phyloP scores from a whole-genome alignment of 805 yeast species.

The Saturnispora galanensis region DNA sequence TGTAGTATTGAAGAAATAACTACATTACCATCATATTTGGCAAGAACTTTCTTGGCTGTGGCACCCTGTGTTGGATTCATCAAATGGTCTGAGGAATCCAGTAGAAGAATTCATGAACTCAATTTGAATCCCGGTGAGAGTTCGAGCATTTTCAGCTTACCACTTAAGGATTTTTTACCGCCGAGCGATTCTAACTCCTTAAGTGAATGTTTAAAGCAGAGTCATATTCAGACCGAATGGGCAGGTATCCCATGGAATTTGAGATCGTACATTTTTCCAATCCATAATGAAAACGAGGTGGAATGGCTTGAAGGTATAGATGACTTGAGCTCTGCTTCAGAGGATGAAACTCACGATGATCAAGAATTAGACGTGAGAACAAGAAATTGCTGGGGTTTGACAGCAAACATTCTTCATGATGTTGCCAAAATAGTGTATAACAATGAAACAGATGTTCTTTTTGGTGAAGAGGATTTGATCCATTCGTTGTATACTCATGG shows the following conservation, averaged over 20 bases:
- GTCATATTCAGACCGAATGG: slow-evolving; percentile 42
- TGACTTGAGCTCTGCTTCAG: slow-evolving; percentile 51
- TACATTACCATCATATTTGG: slow-evolving; percentile 67
- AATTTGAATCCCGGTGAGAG: slow-evolving; percentile 70
- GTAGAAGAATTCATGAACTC: slow-evolving; percentile 21
- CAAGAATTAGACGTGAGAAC: slow-evolving; percentile 35
- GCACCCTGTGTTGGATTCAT: slow-evolving; percentile 69
- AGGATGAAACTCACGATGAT: slow-evolving; percentile 28
- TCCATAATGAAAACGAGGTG: slow-evolving; percentile 43
- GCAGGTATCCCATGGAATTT: slow-evolving; percentile 63
- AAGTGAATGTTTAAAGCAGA: slow-evolving; percentile 27
- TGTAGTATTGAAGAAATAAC: slow-evolving; percentile 51
- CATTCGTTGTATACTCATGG: slow-evolving; percentile 40
- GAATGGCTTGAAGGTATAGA: slow-evolving; percentile 54
- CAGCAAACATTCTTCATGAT: slow-evolving; percentile 72
- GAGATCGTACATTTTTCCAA: slow-evolving; percentile 53
- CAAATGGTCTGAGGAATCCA: slow-evolving; percentile 30
- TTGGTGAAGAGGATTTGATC: slow-evolving; percentile 62
- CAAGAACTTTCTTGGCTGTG: slow-evolving; percentile 75
- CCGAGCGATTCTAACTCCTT: slow-evolving; percentile 23
- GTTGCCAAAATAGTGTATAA: slow-evolving; percentile 47
- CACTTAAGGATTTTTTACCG: slow-evolving; percentile 48
- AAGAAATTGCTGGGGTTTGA: slow-evolving; percentile 75
- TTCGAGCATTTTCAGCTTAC: slow-evolving; percentile 59
- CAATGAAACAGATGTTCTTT: slow-evolving; percentile 18